Percentiles rank a stretch among this genome's conserved stretches.
These are phyloP conservation scores for Extremus antarcticus DNA, from an alignment of 495 filamentous ascomycete species.

Conservation along the genomic window DNA sequence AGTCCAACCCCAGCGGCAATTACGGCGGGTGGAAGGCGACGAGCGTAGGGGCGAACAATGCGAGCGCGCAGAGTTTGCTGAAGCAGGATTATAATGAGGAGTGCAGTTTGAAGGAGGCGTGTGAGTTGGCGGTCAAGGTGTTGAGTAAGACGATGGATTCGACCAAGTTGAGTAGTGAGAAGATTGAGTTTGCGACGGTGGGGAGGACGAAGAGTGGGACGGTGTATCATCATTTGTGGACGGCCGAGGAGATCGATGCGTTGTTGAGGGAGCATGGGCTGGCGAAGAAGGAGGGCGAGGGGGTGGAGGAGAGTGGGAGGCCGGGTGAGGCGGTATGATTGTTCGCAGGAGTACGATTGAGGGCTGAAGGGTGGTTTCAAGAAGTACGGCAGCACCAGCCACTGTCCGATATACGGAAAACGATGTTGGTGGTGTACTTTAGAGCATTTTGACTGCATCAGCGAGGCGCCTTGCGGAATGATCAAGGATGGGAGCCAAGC, in stretches of 20 bases:
- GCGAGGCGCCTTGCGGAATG: neutral
- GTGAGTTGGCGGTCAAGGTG: slow-evolving; percentile 95
- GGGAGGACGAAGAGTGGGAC: slow-evolving; percentile 88
- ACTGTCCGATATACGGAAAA: too few relatives aligned
- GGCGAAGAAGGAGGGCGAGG: slow-evolving; percentile 60
- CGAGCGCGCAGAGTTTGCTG: slow-evolving; percentile 89
- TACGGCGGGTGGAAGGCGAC: slow-evolving; percentile 99
- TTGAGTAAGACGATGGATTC: slow-evolving; percentile 99
- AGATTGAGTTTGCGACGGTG: slow-evolving; percentile 98
- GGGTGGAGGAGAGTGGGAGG: neutral
- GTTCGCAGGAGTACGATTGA: neutral
- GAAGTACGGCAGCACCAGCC: too few relatives aligned
- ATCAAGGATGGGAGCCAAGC: too few relatives aligned
- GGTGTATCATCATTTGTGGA: slow-evolving; percentile 97
- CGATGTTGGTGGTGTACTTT: neutral
- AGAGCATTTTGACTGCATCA: neutral
- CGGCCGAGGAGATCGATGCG: slow-evolving; percentile 88
- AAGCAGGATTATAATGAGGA: slow-evolving; percentile 99
- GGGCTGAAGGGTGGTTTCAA: too few relatives aligned
- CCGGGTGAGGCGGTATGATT: neutral
- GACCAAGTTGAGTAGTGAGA: slow-evolving; percentile 95
- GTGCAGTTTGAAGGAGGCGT: slow-evolving; percentile 88
- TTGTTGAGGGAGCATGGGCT: slow-evolving; percentile 90
- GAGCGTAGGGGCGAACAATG: slow-evolving; percentile 94
- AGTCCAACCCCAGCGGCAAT: slow-evolving; percentile 98